These are phyloP conservation scores for Phytophthora cactorum DNA, from an alignment of 352 stramenopile species.

Conservation along the genomic window DNA sequence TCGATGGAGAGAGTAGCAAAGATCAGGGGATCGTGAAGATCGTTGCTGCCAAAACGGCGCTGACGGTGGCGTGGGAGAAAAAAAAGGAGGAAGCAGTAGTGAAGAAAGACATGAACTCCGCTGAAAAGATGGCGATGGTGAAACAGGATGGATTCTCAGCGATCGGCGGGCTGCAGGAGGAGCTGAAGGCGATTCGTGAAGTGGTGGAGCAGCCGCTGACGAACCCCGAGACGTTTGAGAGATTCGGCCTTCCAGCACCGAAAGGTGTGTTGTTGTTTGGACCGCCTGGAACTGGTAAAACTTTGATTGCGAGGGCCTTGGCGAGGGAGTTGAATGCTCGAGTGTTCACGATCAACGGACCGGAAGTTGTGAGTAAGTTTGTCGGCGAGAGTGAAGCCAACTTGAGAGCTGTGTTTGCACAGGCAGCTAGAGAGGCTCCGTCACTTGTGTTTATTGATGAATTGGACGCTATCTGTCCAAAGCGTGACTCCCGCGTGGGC, in stretches of 20 bases:
- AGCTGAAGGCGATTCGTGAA: conserved; percentile 95
- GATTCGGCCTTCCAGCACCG: conserved; percentile 94
- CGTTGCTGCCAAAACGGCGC: conserved; percentile 29
- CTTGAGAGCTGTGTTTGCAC: conserved; percentile 71
- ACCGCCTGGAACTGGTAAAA: conserved; percentile 96
- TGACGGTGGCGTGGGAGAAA: conserved; percentile 36
- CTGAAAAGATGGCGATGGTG: not conserved
- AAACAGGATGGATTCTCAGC: conserved; percentile 59
- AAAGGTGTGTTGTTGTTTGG: conserved; percentile 96
- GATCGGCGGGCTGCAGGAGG: conserved; percentile 91
- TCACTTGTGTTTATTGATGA: conserved; percentile 91
- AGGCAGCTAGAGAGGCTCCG: conserved; percentile 50
- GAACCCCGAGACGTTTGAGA: conserved; percentile 93
- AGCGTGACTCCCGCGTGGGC: conserved; percentile 77
- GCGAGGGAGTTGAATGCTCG: conserved; percentile 91
- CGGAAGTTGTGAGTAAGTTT: conserved; percentile 96
- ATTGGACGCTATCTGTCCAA: conserved; percentile 91
- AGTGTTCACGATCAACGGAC: conserved; percentile 97
- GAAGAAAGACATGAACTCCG: not conserved
- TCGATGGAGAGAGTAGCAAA: conserved; percentile 22
- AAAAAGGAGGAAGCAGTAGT: conserved; percentile 5
- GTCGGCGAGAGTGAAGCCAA: conserved; percentile 93
- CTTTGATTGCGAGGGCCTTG: conserved; percentile 93
- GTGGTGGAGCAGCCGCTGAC: conserved; percentile 96
- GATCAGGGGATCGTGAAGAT: conserved; percentile 32